Evolutionary conservation across 768 basidiomycete genomes (phyloP), one percentile per base, ranked within the genome.

Genomic region (Phlebiopsis flavidoalba): DNA sequence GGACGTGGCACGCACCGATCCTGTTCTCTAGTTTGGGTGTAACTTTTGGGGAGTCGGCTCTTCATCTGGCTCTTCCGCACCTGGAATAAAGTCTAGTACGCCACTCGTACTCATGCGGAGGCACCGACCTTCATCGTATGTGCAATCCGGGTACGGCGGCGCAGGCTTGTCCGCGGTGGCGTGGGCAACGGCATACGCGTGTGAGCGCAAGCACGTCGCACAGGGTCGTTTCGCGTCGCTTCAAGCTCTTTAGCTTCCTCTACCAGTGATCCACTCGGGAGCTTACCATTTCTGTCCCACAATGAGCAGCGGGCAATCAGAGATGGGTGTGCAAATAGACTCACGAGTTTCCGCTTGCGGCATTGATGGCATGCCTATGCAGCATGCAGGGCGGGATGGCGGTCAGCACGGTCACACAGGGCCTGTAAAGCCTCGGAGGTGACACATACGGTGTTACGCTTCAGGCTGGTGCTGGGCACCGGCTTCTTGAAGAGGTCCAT

Each of bases 1-100:
- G 53, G 21, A 47, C 22, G 24, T 37, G 1, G 36, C n/a, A 75
- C 87, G 60, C 56, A 89, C 89, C 78, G 58, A 91, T 89, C 63
- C 88, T 79, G 65, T 74, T 83, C 71, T 91, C 88, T 49, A 91
- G 68, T 62, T 77, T 79, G 67, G n/a, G 89, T 86, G 55, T 60
- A 37, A n/a, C 8, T 53, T 52, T 19, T 48, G 57, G 48, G 26
- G 52, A 12, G 35, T 11, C 22, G 60, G 35, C 17, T 35, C 22
- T n/a, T 49, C 24, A n/a, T 21, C 60, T 12, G 53, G 53, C 40
- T 35, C 21, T 47, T 61, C 48, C 45, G 60, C 50, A 57, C 55
- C 55, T 37, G 17, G 17, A 19, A 51, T 8, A 31, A 7, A 15
- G 8, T 43, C 3, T 2, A 6, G 35, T 48, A 17, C n/a, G 33